Evolutionary conservation across 805 yeast genomes (phyloP), one percentile per base, ranked within the genome.

Genomic region (Cyberlindnera misumaiensis): DNA sequence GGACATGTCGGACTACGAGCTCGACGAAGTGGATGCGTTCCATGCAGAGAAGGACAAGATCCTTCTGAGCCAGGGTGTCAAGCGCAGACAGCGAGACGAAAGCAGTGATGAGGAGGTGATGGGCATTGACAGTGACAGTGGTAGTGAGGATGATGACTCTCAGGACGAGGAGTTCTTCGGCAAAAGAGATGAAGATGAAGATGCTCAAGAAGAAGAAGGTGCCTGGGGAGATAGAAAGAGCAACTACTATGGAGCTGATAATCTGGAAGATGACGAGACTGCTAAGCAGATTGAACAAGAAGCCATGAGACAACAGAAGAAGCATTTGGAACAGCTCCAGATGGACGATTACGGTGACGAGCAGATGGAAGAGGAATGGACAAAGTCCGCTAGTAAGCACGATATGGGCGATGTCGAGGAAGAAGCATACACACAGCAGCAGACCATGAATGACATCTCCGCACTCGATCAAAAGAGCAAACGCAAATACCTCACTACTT

Each of bases 221-320:
- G 68, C 64, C 0, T 69, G 74, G 74, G 74, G 74, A 58, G 47
- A 60, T 36, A 66, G 60, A 49, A 62, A 67, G 42, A 53, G 56
- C 27, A 64, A 65, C 36, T 67, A 65, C 63, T 48, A 85, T 70
- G 59, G 94, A 46, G 74, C 71, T n/a, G 74, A 57, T 55, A 68
- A 66, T 35, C 47, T 62, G 4, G 70, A 74, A 46, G 64, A 84
- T 46, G 90, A 81, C 25, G 94, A 78, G 38, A 80, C 77, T 25
- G 83, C 86, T 5, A 79, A 76, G 45, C 79, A 75, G 45, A 80
- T 88, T 62, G 93, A 90, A 41, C 79, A 77, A 50, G 97, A 93
- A 62, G 97, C 97, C 0, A 55, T 85, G 35, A 77, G 87, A 54
- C 78, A 86, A 48, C 97, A 89, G 62, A 83, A 83, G 64, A 72